phyloP scores from a whole-genome alignment of 2,329 filamentous ascomycete species.

The Hypoxylon sp. region DNA sequence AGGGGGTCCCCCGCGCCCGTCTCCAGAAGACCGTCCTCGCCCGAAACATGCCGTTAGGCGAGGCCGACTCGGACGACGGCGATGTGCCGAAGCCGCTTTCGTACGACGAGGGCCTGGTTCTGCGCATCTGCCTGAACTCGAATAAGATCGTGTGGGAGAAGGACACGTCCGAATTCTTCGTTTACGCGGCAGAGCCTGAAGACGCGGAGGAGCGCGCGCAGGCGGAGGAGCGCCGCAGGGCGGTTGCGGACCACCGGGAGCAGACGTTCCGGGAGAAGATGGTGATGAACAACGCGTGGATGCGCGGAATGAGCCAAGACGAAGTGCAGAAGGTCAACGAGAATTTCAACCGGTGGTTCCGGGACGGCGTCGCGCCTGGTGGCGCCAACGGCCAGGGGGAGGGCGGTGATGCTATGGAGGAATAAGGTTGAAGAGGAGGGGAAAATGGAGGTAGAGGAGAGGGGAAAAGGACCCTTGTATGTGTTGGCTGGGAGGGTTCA shows the following conservation, averaged over 20 bases:
- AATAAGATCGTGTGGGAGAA: constrained; percentile 84
- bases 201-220: constrained; percentile 73
- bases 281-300: constrained; percentile 82
- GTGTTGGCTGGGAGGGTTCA: constrained; percentile 3
- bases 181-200: constrained; percentile 77
- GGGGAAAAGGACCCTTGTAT: background rate
- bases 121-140: constrained; percentile 81
- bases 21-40: constrained; percentile 77
- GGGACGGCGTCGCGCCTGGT: constrained; percentile 59
- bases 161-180: constrained; percentile 75
- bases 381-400: constrained; percentile 49
- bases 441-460: too few relatives aligned
- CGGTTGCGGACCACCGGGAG: constrained; percentile 71
- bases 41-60: constrained; percentile 74
- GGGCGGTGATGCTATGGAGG: constrained; percentile 40
- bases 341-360: constrained; percentile 66
- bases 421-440: constrained; percentile 23
- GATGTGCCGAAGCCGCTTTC: constrained; percentile 70
- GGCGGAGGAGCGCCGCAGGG: constrained; percentile 69
- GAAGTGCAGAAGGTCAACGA: constrained; percentile 80
- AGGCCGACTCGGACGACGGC: constrained; percentile 73
- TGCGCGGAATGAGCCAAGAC: constrained; percentile 82
- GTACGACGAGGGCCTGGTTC: constrained; percentile 74
- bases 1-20: constrained; percentile 74
- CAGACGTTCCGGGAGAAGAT: constrained; percentile 81